Percentiles rank a stretch among this genome's conserved stretches.
These are phyloP conservation scores for Chaetomium sp. DNA, from an alignment of 2,329 filamentous ascomycete genomes.

Conservation along the genomic window DNA sequence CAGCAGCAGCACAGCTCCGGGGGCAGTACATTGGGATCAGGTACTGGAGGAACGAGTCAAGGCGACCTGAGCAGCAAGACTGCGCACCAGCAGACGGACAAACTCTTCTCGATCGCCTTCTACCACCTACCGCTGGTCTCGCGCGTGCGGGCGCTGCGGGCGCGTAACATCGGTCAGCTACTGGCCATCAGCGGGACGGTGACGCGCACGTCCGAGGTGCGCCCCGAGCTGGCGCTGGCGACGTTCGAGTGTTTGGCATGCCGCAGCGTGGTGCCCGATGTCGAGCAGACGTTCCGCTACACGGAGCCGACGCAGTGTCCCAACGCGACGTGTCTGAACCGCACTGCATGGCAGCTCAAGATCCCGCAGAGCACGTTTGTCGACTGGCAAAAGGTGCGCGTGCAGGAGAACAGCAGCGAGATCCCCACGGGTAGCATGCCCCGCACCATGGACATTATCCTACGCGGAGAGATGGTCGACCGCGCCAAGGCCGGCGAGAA, in stretches of 20 bases:
- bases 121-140: slow-evolving; percentile 89
- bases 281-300: slow-evolving; percentile 96
- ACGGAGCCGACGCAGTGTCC: slow-evolving; percentile 95
- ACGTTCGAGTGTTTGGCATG: slow-evolving; percentile 91
- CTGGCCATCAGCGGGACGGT: slow-evolving; percentile 96
- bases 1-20: slow-evolving; percentile 60
- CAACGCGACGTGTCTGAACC: slow-evolving; percentile 79
- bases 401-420: slow-evolving; percentile 97
- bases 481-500: slow-evolving; percentile 96
- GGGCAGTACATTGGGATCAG: slow-evolving; percentile 54
- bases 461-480: slow-evolving; percentile 95
- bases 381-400: slow-evolving; percentile 97
- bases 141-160: slow-evolving; percentile 76
- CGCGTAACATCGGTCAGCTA: slow-evolving; percentile 83
- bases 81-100: slow-evolving; percentile 91
- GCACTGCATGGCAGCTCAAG: slow-evolving; percentile 90
- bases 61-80: slow-evolving; percentile 67
- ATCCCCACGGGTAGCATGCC: slow-evolving; percentile 99
- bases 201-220: slow-evolving; percentile 92
- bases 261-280: slow-evolving; percentile 75
- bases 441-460: slow-evolving; percentile 91
- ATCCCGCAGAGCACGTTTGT: slow-evolving; percentile 96
- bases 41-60: slow-evolving; percentile 38
- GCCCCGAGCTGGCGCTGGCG: slow-evolving; percentile 84
- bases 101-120: slow-evolving; percentile 86